phyloP scores from a whole-genome alignment of 371 early-diverging fungal genomes.

The Mucor racemosus region DNA sequence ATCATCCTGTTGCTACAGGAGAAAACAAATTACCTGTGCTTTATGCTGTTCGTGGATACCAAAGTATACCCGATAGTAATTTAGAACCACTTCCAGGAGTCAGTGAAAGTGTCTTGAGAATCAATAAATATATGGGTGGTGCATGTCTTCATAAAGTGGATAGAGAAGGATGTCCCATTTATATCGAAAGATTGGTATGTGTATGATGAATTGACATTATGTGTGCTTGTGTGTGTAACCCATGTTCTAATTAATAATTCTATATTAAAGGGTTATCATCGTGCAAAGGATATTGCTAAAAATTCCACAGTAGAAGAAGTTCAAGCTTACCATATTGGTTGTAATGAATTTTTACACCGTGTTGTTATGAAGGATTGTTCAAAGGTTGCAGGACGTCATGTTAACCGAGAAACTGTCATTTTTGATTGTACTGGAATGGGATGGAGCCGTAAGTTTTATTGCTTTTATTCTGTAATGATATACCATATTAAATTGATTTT shows the following conservation, averaged over 20 bases:
- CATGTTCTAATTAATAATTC: neutral
- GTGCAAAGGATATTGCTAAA: slow-evolving; percentile 74
- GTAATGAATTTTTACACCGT: slow-evolving; percentile 77
- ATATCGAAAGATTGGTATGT: slow-evolving; percentile 70
- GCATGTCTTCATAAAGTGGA: slow-evolving; percentile 83
- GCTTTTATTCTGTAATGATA: neutral
- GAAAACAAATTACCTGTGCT: slow-evolving; percentile 70
- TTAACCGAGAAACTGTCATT: slow-evolving; percentile 82
- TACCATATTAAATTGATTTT: slow-evolving; percentile 15
- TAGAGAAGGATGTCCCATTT: slow-evolving; percentile 79
- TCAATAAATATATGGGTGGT: slow-evolving; percentile 78
- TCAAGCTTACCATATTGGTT: slow-evolving; percentile 74
- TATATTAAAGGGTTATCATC: slow-evolving; percentile 64
- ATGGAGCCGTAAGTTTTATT: slow-evolving; percentile 63
- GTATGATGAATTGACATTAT: slow-evolving; percentile 4
- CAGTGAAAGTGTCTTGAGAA: slow-evolving; percentile 70
- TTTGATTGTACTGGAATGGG: slow-evolving; percentile 86
- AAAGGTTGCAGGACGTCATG: slow-evolving; percentile 61
- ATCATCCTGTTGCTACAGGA: slow-evolving; percentile 66
- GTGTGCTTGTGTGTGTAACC: neutral
- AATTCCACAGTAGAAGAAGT: slow-evolving; percentile 67
- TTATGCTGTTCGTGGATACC: slow-evolving; percentile 77
- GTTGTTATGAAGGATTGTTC: slow-evolving; percentile 78
- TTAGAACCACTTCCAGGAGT: slow-evolving; percentile 65
- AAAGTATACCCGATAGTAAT: slow-evolving; percentile 70